These are phyloP conservation scores for Phytophthora crassamura DNA, from an alignment of 352 stramenopile species.

Conservation along the genomic window DNA sequence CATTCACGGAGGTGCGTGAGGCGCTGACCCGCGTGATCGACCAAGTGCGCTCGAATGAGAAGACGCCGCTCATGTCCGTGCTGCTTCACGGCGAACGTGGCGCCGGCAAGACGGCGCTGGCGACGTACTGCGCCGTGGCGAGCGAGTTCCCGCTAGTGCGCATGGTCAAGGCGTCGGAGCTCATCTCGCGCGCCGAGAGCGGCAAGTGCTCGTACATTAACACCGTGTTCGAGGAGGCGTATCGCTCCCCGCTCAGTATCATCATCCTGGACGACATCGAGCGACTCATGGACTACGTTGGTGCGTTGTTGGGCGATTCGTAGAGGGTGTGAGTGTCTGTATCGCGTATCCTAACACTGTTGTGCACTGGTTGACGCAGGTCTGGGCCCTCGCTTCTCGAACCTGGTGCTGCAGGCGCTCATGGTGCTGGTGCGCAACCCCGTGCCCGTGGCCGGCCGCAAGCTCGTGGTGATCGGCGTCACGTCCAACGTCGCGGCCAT, in stretches of 20 bases:
- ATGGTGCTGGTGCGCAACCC: conserved; percentile 99
- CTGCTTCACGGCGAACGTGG: conserved; percentile 95
- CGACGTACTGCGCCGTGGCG: conserved; percentile 96
- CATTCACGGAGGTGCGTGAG: conserved; percentile 94
- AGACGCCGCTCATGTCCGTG: conserved; percentile 97
- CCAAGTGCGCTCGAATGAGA: conserved; percentile 93
- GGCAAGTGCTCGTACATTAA: conserved; percentile 96
- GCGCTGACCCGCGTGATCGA: conserved; percentile 95
- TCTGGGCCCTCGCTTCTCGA: conserved; percentile 98
- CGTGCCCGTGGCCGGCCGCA: conserved; percentile 92
- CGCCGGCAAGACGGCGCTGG: conserved; percentile 97
- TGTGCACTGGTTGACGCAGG: conserved; percentile 26
- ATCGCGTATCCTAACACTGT: conserved; percentile 6
- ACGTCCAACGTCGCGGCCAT: conserved; percentile 93
- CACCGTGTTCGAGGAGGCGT: conserved; percentile 97
- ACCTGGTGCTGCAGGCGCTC: conserved; percentile 98
- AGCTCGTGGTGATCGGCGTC: conserved; percentile 97
- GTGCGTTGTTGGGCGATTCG: conserved; percentile 37
- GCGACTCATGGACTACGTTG: conserved; percentile 97
- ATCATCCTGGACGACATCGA: conserved; percentile 99
- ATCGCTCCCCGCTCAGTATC: conserved; percentile 97
- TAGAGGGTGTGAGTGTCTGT: not conserved
- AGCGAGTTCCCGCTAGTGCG: conserved; percentile 98
- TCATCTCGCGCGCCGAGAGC: conserved; percentile 96
- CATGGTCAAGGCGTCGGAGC: conserved; percentile 97